Conservation (phyloP, 306 rosid genomes). For the Leucaena leucocephala region DNA sequence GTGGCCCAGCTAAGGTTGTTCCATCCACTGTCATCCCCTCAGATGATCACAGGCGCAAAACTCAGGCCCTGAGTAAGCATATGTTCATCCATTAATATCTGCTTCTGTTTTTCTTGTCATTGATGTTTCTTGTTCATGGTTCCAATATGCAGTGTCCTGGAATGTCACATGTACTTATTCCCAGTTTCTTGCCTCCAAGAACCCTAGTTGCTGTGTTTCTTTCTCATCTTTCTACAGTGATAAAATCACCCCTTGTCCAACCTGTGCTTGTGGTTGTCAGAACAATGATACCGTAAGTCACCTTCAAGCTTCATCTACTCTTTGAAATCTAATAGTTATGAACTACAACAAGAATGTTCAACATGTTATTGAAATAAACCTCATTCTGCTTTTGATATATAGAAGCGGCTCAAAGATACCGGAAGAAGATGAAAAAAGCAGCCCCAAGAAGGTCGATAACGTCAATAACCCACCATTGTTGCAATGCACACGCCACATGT, state of each 20-base stretch:
- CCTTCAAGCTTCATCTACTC: conserved; percentile 12
- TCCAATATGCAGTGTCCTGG: conserved; percentile 82
- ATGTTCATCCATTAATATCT: background rate
- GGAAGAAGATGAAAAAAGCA: conserved; percentile 50
- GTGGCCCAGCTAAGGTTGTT: conserved; percentile 67
- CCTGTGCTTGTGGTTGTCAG: conserved; percentile 94
- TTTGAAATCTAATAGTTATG: background rate
- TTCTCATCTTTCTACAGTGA: conserved; percentile 87
- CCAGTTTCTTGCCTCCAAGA: conserved; percentile 82
- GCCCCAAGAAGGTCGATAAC: conserved; percentile 55
- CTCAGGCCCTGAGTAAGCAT: conserved; percentile 71
- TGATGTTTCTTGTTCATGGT: conserved; percentile 17
- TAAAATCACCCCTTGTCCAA: conserved; percentile 72
- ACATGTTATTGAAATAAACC: background rate
- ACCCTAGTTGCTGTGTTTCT: conserved; percentile 96
- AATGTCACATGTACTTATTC: conserved; percentile 94
- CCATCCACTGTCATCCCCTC: conserved; percentile 65
- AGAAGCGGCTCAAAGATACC: conserved; percentile 67
- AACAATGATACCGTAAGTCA: conserved; percentile 70
- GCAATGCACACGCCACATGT: conserved; percentile 88
- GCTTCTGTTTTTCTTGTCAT: background rate
- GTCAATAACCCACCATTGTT: conserved; percentile 69
- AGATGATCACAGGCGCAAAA: conserved; percentile 59
- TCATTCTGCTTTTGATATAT: conserved; percentile 4
- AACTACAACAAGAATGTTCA: background rate